Base-by-base conservation (phyloP, 2,329 filamentous ascomycete genomes). In the Exserohilum turcica region DNA sequence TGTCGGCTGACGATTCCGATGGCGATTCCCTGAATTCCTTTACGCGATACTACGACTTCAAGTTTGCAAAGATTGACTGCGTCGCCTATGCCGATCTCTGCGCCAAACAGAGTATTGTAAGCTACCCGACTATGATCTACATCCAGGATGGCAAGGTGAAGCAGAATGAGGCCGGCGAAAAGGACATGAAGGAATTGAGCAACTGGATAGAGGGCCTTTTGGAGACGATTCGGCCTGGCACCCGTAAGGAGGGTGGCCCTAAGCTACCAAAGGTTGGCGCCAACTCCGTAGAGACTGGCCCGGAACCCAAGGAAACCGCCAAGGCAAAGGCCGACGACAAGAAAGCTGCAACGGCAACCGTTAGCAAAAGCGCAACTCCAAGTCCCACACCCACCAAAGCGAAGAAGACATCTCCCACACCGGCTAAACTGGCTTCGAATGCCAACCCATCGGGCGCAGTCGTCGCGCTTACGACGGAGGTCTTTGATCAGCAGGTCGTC, bases 1-100 rank as follows among this genome's bases (percentile, higher is more conserved):
- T 56, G 8, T 75, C 79, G 45, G 76, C 80, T 43, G 75, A 81
- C 18, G 75, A 78, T 8, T 79, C 77, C 38, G 70, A 74, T 24
- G 77, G 72, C 65, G 79, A 77, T 65, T 78, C 80, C 0, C 72
- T 85, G 36, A 87, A 87, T 68, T 83, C 83, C 4, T 97, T 97
- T 69, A 86, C 87, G 28, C 82, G 87, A 48, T 94, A 86, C 74
- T 97, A 97, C 76, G 86, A 93, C 75, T 93, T 96, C 75, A 86
- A 90, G 65, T 97, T 99, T 70, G 93, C 84, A 27, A 85, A 84
- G 52, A 77, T 99, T 60, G 91, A 99, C 77, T 99, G 94, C 75
- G 78, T 92, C 46, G 90, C 90, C 27, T 90, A 87, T 71, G 89
- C 85, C 53, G 91, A 96, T 70, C 79, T 91, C 12, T 99, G 94